Conservation (phyloP, 225 moss, liverwort and hornwort species). For the Lunularia cruciata region DNA sequence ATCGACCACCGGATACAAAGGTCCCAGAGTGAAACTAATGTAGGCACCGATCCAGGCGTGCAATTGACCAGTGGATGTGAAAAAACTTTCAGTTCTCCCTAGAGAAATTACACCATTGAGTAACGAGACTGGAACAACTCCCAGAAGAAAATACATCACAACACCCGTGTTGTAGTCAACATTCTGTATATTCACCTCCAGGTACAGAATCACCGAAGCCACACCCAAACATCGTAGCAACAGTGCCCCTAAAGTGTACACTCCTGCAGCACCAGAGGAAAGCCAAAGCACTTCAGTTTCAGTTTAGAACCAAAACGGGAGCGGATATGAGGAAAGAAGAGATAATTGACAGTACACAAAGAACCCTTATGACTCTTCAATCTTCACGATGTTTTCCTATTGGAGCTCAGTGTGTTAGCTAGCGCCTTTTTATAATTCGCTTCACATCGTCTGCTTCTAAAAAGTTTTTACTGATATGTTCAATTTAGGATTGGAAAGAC, state of each 20-base stretch:
- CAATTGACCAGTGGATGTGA: neutral
- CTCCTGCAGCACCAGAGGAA: neutral
- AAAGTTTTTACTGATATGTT: no score
- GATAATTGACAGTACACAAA: no score
- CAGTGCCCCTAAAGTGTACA: neutral
- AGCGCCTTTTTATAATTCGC: no score
- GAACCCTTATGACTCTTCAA: no score
- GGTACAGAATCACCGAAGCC: neutral
- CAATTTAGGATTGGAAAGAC: no score
- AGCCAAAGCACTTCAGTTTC: no score
- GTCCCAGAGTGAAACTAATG: neutral
- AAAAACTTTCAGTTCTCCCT: neutral
- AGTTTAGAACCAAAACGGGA: no score
- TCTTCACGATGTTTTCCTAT: no score
- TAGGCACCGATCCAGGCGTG: neutral
- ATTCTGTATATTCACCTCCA: neutral
- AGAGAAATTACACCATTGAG: slow-evolving; percentile 1
- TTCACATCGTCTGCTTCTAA: no score
- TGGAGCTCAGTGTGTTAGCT: no score
- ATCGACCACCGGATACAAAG: slow-evolving; percentile 13
- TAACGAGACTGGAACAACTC: neutral
- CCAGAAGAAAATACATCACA: neutral
- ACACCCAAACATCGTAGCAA: neutral
- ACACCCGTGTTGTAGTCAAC: neutral
- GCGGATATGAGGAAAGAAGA: no score